These are phyloP conservation scores for Xylaria venustula DNA, from an alignment of 495 filamentous ascomycete genomes.

Conservation along the genomic window DNA sequence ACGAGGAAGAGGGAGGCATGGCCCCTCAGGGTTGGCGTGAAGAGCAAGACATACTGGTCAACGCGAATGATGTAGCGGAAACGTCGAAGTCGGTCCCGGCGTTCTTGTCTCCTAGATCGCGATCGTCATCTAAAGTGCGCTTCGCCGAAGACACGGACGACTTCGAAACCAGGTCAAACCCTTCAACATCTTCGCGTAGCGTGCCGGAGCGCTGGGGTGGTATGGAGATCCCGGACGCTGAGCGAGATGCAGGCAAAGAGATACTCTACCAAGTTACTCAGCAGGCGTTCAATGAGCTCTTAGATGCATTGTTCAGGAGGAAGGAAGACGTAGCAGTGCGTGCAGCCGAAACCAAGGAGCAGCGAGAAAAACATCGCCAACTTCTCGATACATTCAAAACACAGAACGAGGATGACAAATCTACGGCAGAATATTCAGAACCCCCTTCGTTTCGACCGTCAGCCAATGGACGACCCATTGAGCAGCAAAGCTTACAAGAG, in stretches of 20 bases:
- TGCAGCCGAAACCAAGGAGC: constrained; percentile 59
- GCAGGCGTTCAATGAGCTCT: constrained; percentile 86
- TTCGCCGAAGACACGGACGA: constrained; percentile 76
- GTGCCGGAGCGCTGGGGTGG: constrained; percentile 83
- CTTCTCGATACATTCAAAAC: constrained; percentile 49
- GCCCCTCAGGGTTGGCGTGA: constrained; percentile 64
- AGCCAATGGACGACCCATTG: constrained; percentile 18
- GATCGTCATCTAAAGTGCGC: constrained; percentile 81
- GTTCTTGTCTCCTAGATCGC: constrained; percentile 63
- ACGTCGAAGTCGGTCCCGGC: constrained; percentile 41
- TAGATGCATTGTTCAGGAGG: constrained; percentile 78
- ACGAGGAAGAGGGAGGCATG: constrained; percentile 71
- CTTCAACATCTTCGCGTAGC: constrained; percentile 75
- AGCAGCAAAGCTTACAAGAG: constrained; percentile 45
- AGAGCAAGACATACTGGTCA: constrained; percentile 56
- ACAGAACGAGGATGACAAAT: constrained; percentile 31
- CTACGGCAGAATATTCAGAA: constrained; percentile 14
- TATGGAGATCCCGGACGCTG: constrained; percentile 76
- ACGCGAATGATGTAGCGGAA: constrained; percentile 36
- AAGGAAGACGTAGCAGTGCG: constrained; percentile 77
- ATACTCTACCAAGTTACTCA: constrained; percentile 87
- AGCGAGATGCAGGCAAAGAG: constrained; percentile 81
- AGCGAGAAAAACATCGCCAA: constrained; percentile 56
- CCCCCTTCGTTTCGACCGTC: constrained; percentile 4
- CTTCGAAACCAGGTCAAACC: constrained; percentile 71